phyloP scores from a whole-genome alignment of 768 basidiomycete species.

The Asterophora parasitica region DNA sequence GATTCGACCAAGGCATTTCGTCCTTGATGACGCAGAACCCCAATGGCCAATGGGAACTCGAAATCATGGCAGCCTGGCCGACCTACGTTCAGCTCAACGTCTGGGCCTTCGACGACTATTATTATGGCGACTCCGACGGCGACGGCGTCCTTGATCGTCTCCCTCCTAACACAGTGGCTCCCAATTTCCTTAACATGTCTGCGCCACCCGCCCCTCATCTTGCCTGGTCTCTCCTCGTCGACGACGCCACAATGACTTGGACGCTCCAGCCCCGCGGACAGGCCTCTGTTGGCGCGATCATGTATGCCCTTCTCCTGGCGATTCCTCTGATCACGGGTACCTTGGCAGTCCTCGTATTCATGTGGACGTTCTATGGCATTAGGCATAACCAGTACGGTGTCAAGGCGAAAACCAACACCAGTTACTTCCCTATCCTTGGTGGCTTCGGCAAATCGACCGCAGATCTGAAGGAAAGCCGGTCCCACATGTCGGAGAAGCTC shows the following conservation, averaged over 20 bases:
- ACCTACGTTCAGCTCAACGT: conserved; percentile 88
- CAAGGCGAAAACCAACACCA: conserved; percentile 62
- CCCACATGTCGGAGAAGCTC: conserved; percentile 65
- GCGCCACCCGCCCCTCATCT: conserved; percentile 85
- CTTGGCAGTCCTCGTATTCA: conserved; percentile 81
- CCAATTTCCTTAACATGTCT: conserved; percentile 90
- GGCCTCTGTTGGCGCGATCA: conserved; percentile 75
- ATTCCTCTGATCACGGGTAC: conserved; percentile 85
- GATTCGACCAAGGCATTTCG: conserved; percentile 78
- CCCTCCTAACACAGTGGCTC: conserved; percentile 79
- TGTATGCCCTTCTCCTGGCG: conserved; percentile 76
- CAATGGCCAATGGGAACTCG: conserved; percentile 75
- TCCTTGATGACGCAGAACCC: conserved; percentile 61
- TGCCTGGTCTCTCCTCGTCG: conserved; percentile 78
- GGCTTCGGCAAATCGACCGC: conserved; percentile 59
- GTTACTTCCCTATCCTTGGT: conserved; percentile 88
- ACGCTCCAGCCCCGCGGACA: conserved; percentile 77
- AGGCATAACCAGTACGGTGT: conserved; percentile 91
- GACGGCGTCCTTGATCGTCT: conserved; percentile 89
- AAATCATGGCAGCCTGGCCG: conserved; percentile 90
- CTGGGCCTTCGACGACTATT: conserved; percentile 87
- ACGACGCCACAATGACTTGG: conserved; percentile 78
- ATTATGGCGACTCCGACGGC: conserved; percentile 85
- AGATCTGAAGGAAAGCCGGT: conserved; percentile 60
- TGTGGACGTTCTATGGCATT: conserved; percentile 96